A percentile compares a stretch with the other conserved stretches of the same genome.
phyloP scores from a whole-genome alignment of 1,284 basidiomycete species.

The Rhodotorula sp. region DNA sequence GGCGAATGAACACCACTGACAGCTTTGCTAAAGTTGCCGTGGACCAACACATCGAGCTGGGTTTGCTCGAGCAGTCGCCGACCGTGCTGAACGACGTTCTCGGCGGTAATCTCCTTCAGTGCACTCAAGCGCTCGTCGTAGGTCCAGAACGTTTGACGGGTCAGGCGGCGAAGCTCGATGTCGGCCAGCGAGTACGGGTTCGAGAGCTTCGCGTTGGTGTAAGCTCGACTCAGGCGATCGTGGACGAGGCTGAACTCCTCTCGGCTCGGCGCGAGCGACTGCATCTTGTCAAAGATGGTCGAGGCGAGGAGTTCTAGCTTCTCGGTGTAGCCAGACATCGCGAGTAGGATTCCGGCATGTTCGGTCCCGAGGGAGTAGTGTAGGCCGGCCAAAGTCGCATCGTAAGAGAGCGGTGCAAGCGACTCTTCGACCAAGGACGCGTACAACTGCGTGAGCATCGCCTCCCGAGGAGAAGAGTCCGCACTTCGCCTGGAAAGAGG shows the following conservation, averaged over 20 bases:
- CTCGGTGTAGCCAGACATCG: slow-evolving; percentile 80
- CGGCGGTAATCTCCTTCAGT: slow-evolving; percentile 67
- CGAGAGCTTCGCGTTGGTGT: slow-evolving; percentile 56
- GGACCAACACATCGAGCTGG: slow-evolving; percentile 72
- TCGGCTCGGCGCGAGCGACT: slow-evolving; percentile 61
- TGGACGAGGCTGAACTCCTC: slow-evolving; percentile 75
- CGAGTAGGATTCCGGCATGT: slow-evolving; percentile 67
- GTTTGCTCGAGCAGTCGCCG: slow-evolving; percentile 65
- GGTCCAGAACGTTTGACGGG: slow-evolving; percentile 75
- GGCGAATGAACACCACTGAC: too few species aligned
- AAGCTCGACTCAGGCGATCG: slow-evolving; percentile 63
- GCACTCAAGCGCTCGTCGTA: slow-evolving; percentile 76
- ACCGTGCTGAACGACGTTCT: slow-evolving; percentile 73
- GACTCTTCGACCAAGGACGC: slow-evolving; percentile 83
- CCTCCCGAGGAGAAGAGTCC: slow-evolving; percentile 47
- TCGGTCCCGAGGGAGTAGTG: slow-evolving; percentile 71
- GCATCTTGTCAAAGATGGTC: slow-evolving; percentile 70
- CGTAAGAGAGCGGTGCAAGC: slow-evolving; percentile 85
- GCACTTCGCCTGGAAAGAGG: slow-evolving; percentile 44
- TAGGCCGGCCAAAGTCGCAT: slow-evolving; percentile 86
- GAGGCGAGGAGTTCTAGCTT: slow-evolving; percentile 77
- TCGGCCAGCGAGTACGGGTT: slow-evolving; percentile 72
- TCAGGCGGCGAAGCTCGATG: slow-evolving; percentile 73
- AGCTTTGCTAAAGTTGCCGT: slow-evolving; percentile 75
- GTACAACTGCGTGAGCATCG: slow-evolving; percentile 63